Conservation (phyloP, 768 basidiomycete genomes). For the Holtermanniella nyarrowii region DNA sequence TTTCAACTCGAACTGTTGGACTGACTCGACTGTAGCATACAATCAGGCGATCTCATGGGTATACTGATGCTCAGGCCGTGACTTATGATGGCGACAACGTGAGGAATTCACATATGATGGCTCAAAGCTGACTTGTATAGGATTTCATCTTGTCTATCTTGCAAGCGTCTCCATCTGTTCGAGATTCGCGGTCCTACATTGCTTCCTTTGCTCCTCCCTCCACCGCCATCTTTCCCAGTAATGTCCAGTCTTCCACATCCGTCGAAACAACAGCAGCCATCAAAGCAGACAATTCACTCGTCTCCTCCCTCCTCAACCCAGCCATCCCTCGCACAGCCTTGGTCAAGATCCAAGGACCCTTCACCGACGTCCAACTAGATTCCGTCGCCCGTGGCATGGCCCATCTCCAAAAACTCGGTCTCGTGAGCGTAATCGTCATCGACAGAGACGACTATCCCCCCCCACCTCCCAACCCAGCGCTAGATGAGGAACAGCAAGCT, state of each 20-base stretch:
- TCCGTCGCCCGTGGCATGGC: conserved; percentile 89
- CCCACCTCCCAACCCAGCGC: neutral
- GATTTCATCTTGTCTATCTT: conserved; percentile 95
- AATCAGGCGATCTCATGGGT: too few relatives aligned
- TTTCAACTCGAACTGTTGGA: too few relatives aligned
- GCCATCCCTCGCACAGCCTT: conserved; percentile 76
- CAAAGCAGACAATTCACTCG: conserved; percentile 38
- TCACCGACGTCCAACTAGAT: conserved; percentile 81
- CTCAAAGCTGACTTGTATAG: conserved; percentile 42
- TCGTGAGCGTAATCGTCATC: conserved; percentile 89
- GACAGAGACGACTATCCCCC: conserved; percentile 65
- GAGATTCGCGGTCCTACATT: conserved; percentile 83
- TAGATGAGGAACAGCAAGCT: conserved; percentile 7
- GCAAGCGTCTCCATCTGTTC: conserved; percentile 76
- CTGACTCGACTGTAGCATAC: too few relatives aligned
- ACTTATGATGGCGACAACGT: neutral
- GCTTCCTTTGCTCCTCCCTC: conserved; percentile 73
- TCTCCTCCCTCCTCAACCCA: conserved; percentile 58
- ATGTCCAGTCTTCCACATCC: conserved; percentile 8
- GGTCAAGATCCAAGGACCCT: conserved; percentile 94
- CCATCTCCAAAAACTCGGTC: conserved; percentile 87
- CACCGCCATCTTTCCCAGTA: conserved; percentile 32
- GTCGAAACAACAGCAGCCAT: conserved; percentile 12
- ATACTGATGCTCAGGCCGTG: neutral
- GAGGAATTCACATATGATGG: neutral